Conservation (phyloP, 148 eudicot genomes). For the Cornus kousa region DNA sequence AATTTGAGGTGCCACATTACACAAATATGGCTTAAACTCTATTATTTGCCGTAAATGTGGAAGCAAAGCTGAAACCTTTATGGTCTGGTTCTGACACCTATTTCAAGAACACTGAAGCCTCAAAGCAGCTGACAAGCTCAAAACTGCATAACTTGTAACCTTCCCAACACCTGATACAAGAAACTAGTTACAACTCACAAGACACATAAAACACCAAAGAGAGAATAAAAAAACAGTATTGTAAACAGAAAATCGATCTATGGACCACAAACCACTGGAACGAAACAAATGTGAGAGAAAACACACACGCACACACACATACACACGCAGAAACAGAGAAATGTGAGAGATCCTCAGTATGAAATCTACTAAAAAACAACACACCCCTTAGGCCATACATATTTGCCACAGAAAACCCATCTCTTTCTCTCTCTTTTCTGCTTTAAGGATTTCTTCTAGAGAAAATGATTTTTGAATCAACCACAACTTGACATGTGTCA, state of each 20-base stretch:
- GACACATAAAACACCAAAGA: background rate
- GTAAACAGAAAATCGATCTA: background rate
- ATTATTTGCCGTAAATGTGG: background rate
- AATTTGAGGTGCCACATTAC: background rate
- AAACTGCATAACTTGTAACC: background rate
- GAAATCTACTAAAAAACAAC: background rate
- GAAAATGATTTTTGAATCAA: slow-evolving; percentile 32
- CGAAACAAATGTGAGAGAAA: background rate
- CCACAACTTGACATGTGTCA: slow-evolving; percentile 39
- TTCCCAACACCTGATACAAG: background rate
- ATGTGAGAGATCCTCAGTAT: background rate
- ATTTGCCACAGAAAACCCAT: slow-evolving; percentile 24
- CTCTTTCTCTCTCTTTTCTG: background rate
- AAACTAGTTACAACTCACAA: background rate
- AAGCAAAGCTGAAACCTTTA: background rate
- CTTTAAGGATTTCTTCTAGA: background rate
- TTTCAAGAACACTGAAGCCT: background rate
- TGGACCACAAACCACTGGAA: slow-evolving; percentile 2
- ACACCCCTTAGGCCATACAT: slow-evolving; percentile 11
- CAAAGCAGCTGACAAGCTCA: slow-evolving; percentile 1
- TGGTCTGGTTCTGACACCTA: background rate
- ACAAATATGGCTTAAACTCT: background rate
- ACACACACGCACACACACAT: no score
- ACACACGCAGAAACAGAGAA: background rate
- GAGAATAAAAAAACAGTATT: background rate